Base-by-base conservation (phyloP, 139 green algal genomes). In the Auxenochlorella pyrenoidosa region DNA sequence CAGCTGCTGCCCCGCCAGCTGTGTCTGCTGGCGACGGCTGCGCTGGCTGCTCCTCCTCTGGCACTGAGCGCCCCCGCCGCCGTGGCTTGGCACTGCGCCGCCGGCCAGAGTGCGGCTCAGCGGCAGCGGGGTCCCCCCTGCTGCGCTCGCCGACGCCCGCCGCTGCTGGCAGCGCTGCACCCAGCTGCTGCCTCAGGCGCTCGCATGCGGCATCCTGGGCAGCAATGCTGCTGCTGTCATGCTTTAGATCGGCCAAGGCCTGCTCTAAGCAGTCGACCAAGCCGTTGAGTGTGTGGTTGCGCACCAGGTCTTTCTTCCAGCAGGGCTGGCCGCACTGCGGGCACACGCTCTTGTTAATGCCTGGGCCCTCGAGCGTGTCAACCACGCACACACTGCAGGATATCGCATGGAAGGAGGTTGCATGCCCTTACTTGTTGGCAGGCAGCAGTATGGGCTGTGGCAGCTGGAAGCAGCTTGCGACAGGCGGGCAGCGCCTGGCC, bases 261-360 rank as follows among this genome's bases (percentile, higher is more conserved):
- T 77, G 72, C 41, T 88, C 85, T 38, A 88, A 43, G 34, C n/a
- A 22, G 36, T 86, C 86, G 54, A 63, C 51, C 34, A 90, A 18
- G 18, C 54, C 58, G 72, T 88, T 75, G 86, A 90, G 6, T 8
- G 66, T 60, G 65, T 88, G 73, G 86, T 95, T 95, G 34, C 5
- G 83, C 0, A 38, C 18, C 3, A 96, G 86, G 44, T 96, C 90
- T 5, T 92, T 91, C 75, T 96, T 96, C 94, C 94, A 96, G 58
- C 72, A 89, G 22, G 94, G 93, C 73, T 88, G 73, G 5, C 63
- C 38, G 89, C 94, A 96, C 21, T 36, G 73, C 0, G 93, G 93
- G 89, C 94, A 96, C 76, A 93, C 75, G 3, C 93, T 95, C 73
- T 90, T 90, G 47, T 63, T 90, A 73, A 96, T 94, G 66, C 94